Evolutionary conservation across 352 stramenopile species (phyloP).

Genomic region (Pythium chondricola): DNA sequence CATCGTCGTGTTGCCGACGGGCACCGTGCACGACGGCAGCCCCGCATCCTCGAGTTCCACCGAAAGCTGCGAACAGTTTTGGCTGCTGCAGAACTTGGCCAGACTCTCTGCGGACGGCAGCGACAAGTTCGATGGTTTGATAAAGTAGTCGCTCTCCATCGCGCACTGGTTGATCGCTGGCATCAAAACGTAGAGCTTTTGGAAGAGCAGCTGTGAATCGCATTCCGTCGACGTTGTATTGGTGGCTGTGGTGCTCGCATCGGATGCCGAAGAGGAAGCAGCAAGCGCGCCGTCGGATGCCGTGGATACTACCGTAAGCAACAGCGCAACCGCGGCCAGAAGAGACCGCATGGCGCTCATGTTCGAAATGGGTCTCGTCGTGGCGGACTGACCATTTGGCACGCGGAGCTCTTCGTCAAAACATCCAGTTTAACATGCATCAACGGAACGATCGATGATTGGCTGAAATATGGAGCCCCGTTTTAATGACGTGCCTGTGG

Average conservation of each 20-base stretch:
- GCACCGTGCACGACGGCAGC: slow-evolving; percentile 26
- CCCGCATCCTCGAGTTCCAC: slow-evolving; percentile 30
- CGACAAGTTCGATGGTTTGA: slow-evolving; percentile 20
- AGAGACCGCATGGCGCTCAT: no score
- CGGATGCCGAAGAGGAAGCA: neutral
- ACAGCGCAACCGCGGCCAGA: no score
- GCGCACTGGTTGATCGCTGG: slow-evolving; percentile 40
- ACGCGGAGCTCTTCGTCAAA: no score
- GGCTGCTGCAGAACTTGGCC: slow-evolving; percentile 27
- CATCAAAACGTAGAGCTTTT: slow-evolving; percentile 45
- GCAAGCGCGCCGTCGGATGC: no score
- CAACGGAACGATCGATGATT: no score
- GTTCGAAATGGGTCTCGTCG: no score
- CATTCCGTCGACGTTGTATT: slow-evolving; percentile 14
- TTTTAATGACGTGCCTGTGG: neutral
- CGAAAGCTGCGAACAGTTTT: slow-evolving; percentile 30
- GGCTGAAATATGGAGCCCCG: slow-evolving; percentile 4
- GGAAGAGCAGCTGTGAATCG: slow-evolving; percentile 32
- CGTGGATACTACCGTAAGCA: no score
- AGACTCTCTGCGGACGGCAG: slow-evolving; percentile 19
- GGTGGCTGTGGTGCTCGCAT: neutral
- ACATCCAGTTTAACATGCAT: no score
- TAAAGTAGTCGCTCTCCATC: slow-evolving; percentile 28
- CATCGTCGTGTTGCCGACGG: slow-evolving; percentile 18
- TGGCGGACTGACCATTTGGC: no score